Evolutionary conservation across 257 asterid species (phyloP).

Genomic region (Craterostigma plantagineum): DNA sequence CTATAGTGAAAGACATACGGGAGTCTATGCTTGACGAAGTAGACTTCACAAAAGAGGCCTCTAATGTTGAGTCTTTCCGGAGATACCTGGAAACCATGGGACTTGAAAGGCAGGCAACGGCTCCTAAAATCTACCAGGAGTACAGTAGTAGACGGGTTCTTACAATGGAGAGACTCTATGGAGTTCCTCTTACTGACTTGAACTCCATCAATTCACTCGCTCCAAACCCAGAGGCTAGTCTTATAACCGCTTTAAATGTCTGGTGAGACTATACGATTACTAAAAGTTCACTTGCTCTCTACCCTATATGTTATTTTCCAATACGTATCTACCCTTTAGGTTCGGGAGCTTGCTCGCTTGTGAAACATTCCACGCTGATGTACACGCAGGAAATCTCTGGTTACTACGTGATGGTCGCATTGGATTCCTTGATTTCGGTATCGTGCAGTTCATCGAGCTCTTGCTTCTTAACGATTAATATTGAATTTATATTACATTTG

Average conservation of each 20-base stretch:
- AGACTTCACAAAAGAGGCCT: conserved; percentile 85
- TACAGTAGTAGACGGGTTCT: conserved; percentile 55
- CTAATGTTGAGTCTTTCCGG: conserved; percentile 72
- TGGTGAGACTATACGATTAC: conserved; percentile 32
- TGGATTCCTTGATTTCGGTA: conserved; percentile 98
- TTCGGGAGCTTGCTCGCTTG: conserved; percentile 95
- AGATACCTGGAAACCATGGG: conserved; percentile 84
- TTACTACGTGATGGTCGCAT: conserved; percentile 90
- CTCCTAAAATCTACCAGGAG: conserved; percentile 73
- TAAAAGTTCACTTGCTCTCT: neutral
- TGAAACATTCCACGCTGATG: conserved; percentile 90
- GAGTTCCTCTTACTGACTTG: conserved; percentile 93
- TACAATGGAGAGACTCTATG: conserved; percentile 95
- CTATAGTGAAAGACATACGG: conserved; percentile 88
- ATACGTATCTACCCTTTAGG: conserved; percentile 26
- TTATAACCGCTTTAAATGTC: conserved; percentile 91
- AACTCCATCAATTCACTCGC: conserved; percentile 77
- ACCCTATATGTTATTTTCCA: conserved; percentile 1
- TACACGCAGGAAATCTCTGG: conserved; percentile 97
- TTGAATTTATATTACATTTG: no score
- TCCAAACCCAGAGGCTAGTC: conserved; percentile 70
- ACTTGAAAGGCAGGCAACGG: conserved; percentile 75
- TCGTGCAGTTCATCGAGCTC: no score
- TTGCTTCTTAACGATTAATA: no score
- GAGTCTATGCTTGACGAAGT: conserved; percentile 99